phyloP scores from a whole-genome alignment of 805 yeast species.

The Teunomyces barrocoloradensis region DNA sequence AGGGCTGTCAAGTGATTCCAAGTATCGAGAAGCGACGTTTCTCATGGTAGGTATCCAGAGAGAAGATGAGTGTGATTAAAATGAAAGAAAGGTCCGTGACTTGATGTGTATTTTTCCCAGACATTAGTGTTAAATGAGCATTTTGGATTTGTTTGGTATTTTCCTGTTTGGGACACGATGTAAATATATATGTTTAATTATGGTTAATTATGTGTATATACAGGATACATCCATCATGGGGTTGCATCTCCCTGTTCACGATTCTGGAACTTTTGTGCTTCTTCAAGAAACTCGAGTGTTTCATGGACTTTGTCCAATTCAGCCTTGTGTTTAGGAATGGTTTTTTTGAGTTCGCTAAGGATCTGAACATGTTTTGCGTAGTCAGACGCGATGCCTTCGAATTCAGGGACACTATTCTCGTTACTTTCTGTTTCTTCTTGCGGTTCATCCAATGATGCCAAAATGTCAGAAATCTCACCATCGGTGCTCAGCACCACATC shows the following conservation, averaged over 20 bases:
- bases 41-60: conserved; percentile 8
- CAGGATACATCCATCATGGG: not conserved
- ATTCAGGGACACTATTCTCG: conserved; percentile 8
- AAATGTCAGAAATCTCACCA: conserved; percentile 24
- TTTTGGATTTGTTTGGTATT: conserved; percentile 1
- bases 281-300: conserved; percentile 27
- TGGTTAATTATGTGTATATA: not conserved
- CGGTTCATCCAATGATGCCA: conserved; percentile 14
- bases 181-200: not conserved
- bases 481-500: conserved; percentile 31
- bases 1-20: conserved; percentile 30
- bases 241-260: conserved; percentile 1
- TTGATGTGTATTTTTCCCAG: too few species aligned
- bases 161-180: conserved; percentile 1
- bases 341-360: conserved; percentile 32
- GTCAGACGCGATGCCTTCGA: conserved; percentile 19
- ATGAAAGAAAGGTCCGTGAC: not conserved
- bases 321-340: conserved; percentile 35
- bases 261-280: conserved; percentile 5
- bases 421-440: conserved; percentile 12
- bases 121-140: not conserved
- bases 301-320: conserved; percentile 34
- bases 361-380: conserved; percentile 27
- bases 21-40: conserved; percentile 34
- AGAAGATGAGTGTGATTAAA: conserved; percentile 1